These are phyloP conservation scores for Termitomyces sp. DNA, from an alignment of 768 basidiomycete species.

Conservation along the genomic window DNA sequence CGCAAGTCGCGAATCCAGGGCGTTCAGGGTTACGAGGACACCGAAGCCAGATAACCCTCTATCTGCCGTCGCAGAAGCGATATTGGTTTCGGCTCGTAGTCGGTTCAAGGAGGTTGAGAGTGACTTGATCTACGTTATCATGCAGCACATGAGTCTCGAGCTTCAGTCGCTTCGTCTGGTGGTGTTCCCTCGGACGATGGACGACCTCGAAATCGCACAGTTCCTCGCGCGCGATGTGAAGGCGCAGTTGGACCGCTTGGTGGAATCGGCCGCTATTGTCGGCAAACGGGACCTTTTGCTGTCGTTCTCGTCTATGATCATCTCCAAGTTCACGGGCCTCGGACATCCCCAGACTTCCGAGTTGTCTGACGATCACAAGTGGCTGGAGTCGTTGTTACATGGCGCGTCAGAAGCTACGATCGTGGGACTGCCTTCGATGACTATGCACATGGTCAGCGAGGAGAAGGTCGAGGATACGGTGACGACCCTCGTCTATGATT, in stretches of 20 bases:
- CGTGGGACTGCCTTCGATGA: constrained; percentile 77
- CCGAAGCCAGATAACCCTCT: constrained; percentile 77
- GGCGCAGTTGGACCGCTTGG: constrained; percentile 63
- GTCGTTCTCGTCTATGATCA: constrained; percentile 70
- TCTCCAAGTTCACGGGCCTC: constrained; percentile 66
- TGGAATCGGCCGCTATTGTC: constrained; percentile 42
- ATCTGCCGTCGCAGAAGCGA: constrained; percentile 81
- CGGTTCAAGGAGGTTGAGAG: constrained; percentile 65
- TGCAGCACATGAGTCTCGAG: constrained; percentile 69
- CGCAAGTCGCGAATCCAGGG: constrained; percentile 72
- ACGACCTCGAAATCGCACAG: constrained; percentile 71
- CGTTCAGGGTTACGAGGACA: constrained; percentile 66
- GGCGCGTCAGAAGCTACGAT: constrained; percentile 66
- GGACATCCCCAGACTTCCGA: constrained; percentile 39
- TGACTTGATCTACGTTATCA: constrained; percentile 53
- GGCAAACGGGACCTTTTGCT: constrained; percentile 62
- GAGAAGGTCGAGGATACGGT: constrained; percentile 38
- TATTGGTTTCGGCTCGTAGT: constrained; percentile 67
- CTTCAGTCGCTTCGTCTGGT: constrained; percentile 61
- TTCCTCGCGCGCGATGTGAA: constrained; percentile 63
- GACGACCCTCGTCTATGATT: constrained; percentile 56
- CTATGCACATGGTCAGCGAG: constrained; percentile 73
- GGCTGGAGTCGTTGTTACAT: constrained; percentile 57
- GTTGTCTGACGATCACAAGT: constrained; percentile 40
- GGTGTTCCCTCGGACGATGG: constrained; percentile 76